A percentile compares a stretch with the other conserved stretches of the same genome.
Conservation (phyloP, 192 early-diverging fungal species). For the Dispira simplex region DNA sequence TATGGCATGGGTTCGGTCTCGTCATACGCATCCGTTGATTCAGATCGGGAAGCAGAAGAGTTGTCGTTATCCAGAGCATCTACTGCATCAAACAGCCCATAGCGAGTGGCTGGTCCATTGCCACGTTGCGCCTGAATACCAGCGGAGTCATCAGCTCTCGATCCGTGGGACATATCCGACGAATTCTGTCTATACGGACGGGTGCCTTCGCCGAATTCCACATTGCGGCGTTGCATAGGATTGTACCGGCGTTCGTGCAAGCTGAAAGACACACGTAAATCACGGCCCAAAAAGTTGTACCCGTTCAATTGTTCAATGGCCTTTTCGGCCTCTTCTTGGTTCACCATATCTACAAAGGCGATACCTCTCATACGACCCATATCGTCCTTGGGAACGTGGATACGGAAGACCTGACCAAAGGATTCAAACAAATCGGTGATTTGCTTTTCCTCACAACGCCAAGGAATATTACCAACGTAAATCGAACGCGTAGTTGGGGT, state of each 20-base stretch:
- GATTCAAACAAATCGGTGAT: neutral
- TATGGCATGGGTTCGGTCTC: too few species aligned
- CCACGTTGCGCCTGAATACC: too few species aligned
- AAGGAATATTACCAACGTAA: slow-evolving; percentile 6
- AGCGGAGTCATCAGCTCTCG: too few species aligned
- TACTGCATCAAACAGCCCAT: too few species aligned
- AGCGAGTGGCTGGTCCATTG: too few species aligned
- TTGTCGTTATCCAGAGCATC: too few species aligned
- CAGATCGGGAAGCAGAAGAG: too few species aligned
- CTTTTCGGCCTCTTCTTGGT: neutral
- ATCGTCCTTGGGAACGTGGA: slow-evolving; percentile 3
- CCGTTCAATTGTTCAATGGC: slow-evolving; percentile 3
- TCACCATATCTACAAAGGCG: slow-evolving; percentile 1
- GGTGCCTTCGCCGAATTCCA: too few species aligned
- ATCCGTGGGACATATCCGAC: too few species aligned
- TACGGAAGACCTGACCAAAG: neutral
- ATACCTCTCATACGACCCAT: slow-evolving; percentile 1
- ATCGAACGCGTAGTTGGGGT: neutral
- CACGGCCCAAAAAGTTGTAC: slow-evolving; percentile 6
- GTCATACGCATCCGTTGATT: too few species aligned
- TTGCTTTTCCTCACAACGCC: neutral
- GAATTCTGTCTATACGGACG: too few species aligned
- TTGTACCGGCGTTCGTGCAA: slow-evolving; percentile 2
- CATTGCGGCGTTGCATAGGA: neutral
- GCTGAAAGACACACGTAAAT: slow-evolving; percentile 5